A percentile compares a stretch with the other conserved stretches of the same genome.
Conservation (phyloP, 129 eudicot genomes). For the Erigeron canadensis region DNA sequence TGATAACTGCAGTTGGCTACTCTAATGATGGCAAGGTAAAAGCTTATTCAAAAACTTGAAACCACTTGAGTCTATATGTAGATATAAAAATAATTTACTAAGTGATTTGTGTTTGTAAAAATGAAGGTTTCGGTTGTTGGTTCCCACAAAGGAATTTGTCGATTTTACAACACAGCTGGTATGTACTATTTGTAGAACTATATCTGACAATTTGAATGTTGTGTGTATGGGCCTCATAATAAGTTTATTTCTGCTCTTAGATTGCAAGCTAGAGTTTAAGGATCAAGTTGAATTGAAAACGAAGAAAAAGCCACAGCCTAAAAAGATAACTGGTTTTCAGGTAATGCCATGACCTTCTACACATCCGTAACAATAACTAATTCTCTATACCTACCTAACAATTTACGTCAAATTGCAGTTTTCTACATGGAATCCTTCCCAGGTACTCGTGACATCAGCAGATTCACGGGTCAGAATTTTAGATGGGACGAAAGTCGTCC, state of each 20-base stretch:
- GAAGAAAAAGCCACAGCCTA: slow-evolving; percentile 73
- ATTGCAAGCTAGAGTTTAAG: slow-evolving; percentile 62
- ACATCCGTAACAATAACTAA: background rate
- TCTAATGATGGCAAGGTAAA: slow-evolving; percentile 45
- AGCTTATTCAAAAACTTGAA: background rate
- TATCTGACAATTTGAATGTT: background rate
- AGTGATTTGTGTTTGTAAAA: slow-evolving; percentile 1
- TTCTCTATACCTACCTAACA: slow-evolving; percentile 4
- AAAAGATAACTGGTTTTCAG: slow-evolving; percentile 80
- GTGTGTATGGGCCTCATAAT: background rate
- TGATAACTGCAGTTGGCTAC: slow-evolving; percentile 43
- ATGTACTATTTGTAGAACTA: slow-evolving; percentile 19
- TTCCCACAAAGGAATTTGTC: slow-evolving; percentile 68
- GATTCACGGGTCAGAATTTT: slow-evolving; percentile 69
- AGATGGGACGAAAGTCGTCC: slow-evolving; percentile 54
- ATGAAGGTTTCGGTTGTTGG: slow-evolving; percentile 79
- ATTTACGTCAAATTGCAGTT: slow-evolving; percentile 40
- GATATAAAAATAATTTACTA: background rate
- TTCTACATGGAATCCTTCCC: slow-evolving; percentile 59
- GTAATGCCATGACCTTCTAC: slow-evolving; percentile 28
- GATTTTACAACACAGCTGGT: slow-evolving; percentile 64
- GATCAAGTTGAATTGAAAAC: slow-evolving; percentile 48
- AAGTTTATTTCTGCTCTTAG: slow-evolving; percentile 31
- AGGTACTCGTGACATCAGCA: slow-evolving; percentile 79
- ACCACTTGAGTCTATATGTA: background rate